Evolutionary conservation across 371 early-diverging fungal species (phyloP).

Genomic region (Zychaea mexicana): DNA sequence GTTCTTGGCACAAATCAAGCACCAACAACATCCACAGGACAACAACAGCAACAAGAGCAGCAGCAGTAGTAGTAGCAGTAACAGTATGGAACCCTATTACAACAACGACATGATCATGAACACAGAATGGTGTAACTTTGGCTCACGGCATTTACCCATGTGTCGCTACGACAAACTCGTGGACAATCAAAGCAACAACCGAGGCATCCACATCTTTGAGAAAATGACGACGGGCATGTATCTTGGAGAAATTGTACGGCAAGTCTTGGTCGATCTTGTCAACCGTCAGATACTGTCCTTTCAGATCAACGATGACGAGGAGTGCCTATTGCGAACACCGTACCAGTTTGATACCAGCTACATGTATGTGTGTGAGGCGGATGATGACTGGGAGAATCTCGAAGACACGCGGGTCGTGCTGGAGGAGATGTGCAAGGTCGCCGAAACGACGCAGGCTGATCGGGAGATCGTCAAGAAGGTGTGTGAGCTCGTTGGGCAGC

Average conservation of each 20-base stretch:
- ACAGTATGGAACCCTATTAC: constrained; percentile 10
- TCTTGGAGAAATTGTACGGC: constrained; percentile 88
- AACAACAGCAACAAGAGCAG: background rate
- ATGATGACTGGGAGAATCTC: constrained; percentile 29
- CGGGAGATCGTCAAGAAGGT: constrained; percentile 45
- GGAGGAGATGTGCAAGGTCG: constrained; percentile 46
- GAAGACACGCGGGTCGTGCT: constrained; percentile 46
- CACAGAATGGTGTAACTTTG: constrained; percentile 87
- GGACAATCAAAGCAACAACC: constrained; percentile 75
- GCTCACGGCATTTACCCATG: constrained; percentile 70
- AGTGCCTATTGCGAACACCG: constrained; percentile 43
- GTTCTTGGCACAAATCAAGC: constrained; percentile 26
- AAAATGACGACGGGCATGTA: constrained; percentile 95
- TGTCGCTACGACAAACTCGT: constrained; percentile 80
- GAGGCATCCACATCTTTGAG: constrained; percentile 81
- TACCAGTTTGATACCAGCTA: constrained; percentile 83
- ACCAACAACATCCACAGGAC: too few species aligned
- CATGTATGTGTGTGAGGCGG: constrained; percentile 65
- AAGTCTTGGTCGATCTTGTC: constrained; percentile 73
- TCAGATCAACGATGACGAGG: constrained; percentile 48
- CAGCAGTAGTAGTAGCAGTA: too few species aligned
- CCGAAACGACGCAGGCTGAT: constrained; percentile 37
- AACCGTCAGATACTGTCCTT: constrained; percentile 68
- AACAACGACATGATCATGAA: constrained; percentile 86
- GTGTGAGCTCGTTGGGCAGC: constrained; percentile 42